phyloP scores from a whole-genome alignment of 2,329 filamentous ascomycete genomes.

The Fusarium avenaceum region DNA sequence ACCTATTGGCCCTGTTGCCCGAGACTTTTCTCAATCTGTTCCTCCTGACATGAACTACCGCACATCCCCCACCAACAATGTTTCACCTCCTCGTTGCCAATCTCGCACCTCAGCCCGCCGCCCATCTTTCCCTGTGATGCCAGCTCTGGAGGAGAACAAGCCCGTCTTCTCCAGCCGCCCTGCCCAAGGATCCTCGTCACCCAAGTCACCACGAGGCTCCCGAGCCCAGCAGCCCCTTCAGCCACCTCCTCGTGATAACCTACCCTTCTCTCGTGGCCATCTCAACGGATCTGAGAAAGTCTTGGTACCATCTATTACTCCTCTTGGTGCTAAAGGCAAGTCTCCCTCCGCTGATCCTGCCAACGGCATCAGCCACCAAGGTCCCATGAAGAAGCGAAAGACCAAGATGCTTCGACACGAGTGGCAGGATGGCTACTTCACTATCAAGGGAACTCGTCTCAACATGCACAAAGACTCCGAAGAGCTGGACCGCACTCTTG shows the following conservation, averaged over 20 bases:
- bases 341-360: conserved; percentile 52
- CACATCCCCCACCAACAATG: conserved; percentile 54
- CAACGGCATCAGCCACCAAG: conserved; percentile 77
- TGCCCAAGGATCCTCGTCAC: conserved; percentile 51
- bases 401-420: conserved; percentile 90
- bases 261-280: conserved; percentile 68
- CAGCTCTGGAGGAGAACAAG: conserved; percentile 76
- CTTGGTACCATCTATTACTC: conserved; percentile 57
- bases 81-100: conserved; percentile 60
- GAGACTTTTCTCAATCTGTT: conserved; percentile 89
- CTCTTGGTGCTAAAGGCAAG: conserved; percentile 48
- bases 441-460: conserved; percentile 80
- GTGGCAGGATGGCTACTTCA: conserved; percentile 94
- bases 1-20: conserved; percentile 77
- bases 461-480: conserved; percentile 79
- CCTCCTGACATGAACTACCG: conserved; percentile 93
- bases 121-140: conserved; percentile 77
- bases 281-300: conserved; percentile 61
- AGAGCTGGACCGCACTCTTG: conserved; percentile 70
- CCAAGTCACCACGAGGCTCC: conserved; percentile 55
- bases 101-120: conserved; percentile 72
- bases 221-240: conserved; percentile 59
- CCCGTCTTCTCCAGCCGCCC: conserved; percentile 56
- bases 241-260: conserved; percentile 67
- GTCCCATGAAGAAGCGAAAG: conserved; percentile 95